Percentiles rank a stretch among this genome's conserved stretches.
phyloP scores from a whole-genome alignment of 176 grass and related monocot species.

The Tillandsia fasciculata region DNA sequence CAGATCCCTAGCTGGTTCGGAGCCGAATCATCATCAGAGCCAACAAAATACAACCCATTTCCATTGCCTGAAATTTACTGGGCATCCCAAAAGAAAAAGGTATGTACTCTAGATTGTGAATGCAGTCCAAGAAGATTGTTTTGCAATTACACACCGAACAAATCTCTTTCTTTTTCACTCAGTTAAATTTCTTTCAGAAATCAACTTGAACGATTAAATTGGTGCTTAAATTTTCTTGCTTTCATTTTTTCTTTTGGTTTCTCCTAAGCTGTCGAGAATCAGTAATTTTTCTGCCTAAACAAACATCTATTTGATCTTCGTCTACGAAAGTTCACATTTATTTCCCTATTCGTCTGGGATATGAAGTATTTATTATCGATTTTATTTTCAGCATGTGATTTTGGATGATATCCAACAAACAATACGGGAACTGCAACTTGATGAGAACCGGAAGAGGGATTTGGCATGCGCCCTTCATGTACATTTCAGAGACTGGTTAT shows the following conservation, averaged over 20 bases:
- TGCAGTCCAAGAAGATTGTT: slow-evolving; percentile 4
- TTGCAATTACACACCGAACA: background rate
- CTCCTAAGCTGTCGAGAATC: background rate
- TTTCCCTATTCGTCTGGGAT: background rate
- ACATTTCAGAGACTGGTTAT: slow-evolving; percentile 98
- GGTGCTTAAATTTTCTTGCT: background rate
- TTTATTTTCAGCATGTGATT: slow-evolving; percentile 51
- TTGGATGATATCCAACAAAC: slow-evolving; percentile 66
- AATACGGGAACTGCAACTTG: slow-evolving; percentile 68
- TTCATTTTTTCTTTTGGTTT: background rate
- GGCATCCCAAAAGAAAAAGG: slow-evolving; percentile 74
- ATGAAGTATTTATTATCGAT: background rate
- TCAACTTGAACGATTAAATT: background rate
- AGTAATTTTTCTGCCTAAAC: background rate
- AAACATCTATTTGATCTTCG: background rate
- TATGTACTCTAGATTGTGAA: slow-evolving; percentile 11
- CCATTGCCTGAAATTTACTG: slow-evolving; percentile 78
- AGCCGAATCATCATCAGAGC: slow-evolving; percentile 38
- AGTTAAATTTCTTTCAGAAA: background rate
- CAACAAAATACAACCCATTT: slow-evolving; percentile 63
- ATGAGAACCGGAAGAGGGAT: slow-evolving; percentile 78
- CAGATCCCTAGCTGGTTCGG: slow-evolving; percentile 91
- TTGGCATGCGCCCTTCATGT: slow-evolving; percentile 68
- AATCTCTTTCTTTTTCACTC: background rate
- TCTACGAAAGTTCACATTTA: background rate